phyloP scores from a whole-genome alignment of 164 flowering plant genomes.

The Magnolia changhungtana region DNA sequence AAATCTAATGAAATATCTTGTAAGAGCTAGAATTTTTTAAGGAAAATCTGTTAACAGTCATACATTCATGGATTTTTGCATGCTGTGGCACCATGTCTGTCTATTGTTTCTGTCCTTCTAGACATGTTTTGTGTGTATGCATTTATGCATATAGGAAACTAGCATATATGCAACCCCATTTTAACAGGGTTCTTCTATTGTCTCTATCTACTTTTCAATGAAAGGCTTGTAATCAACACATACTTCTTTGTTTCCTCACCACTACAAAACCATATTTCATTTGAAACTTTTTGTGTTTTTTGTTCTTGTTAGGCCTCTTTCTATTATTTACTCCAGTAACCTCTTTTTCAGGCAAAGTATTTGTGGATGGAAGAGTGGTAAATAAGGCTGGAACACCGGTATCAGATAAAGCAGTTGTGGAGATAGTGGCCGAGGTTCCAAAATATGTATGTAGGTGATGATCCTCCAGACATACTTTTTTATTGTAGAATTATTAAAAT shows the following conservation, averaged over 20 bases:
- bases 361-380: conserved; percentile 79
- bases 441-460: conserved; percentile 99
- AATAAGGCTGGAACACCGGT: conserved; percentile 85
- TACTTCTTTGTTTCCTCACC: neutral
- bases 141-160: too few relatives aligned
- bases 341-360: conserved; percentile 65
- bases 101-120: too few relatives aligned
- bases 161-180: too few relatives aligned
- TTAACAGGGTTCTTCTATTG: too few relatives aligned
- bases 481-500: too few relatives aligned
- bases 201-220: too few relatives aligned
- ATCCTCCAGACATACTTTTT: conserved; percentile 15
- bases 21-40: too few relatives aligned
- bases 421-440: conserved; percentile 87
- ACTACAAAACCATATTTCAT: neutral
- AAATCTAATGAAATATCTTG: too few relatives aligned
- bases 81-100: too few relatives aligned
- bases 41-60: too few relatives aligned
- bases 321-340: neutral
- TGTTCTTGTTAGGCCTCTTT: conserved; percentile 1
- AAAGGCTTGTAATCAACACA: neutral
- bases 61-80: too few relatives aligned
- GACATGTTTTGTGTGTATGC: too few relatives aligned
- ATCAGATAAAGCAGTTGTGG: conserved; percentile 66
- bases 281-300: neutral